phyloP scores from a whole-genome alignment of 257 asterid genomes.

The Agastache rugosa region DNA sequence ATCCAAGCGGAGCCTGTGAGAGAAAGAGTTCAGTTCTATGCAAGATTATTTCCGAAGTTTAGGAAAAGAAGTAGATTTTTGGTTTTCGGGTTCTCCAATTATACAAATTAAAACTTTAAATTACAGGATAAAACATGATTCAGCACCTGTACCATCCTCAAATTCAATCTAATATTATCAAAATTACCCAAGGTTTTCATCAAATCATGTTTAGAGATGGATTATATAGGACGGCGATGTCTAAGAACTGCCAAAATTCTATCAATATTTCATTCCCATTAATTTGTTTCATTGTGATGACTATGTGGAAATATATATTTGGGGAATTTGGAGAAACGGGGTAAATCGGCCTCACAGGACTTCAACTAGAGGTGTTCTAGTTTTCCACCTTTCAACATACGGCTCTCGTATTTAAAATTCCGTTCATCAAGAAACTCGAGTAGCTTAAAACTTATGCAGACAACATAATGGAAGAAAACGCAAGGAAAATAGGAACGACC shows the following conservation, averaged over 20 bases:
- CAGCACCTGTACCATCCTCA: background rate
- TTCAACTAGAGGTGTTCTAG: slow-evolving; percentile 5
- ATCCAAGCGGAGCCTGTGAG: slow-evolving; percentile 97
- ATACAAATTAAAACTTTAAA: background rate
- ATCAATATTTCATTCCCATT: background rate
- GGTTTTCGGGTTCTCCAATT: slow-evolving; percentile 18
- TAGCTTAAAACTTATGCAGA: background rate
- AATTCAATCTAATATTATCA: background rate
- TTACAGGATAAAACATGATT: slow-evolving; percentile 1
- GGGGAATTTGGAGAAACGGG: slow-evolving; percentile 12
- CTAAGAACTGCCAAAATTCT: slow-evolving; percentile 4
- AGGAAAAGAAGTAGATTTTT: background rate
- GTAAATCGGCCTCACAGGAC: background rate
- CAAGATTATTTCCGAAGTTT: background rate
- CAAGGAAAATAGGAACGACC: background rate
- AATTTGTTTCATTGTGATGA: background rate
- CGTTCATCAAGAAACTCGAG: slow-evolving; percentile 12
- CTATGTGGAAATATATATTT: background rate
- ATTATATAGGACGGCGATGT: background rate
- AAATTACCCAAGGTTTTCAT: background rate
- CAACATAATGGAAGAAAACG: background rate
- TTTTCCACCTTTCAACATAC: background rate
- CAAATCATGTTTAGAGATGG: background rate
- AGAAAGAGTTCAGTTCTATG: slow-evolving; percentile 27
- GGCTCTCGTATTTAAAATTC: background rate